These are phyloP conservation scores for Botrytis tulipae DNA, from an alignment of 2,329 filamentous ascomycete genomes.

Conservation along the genomic window DNA sequence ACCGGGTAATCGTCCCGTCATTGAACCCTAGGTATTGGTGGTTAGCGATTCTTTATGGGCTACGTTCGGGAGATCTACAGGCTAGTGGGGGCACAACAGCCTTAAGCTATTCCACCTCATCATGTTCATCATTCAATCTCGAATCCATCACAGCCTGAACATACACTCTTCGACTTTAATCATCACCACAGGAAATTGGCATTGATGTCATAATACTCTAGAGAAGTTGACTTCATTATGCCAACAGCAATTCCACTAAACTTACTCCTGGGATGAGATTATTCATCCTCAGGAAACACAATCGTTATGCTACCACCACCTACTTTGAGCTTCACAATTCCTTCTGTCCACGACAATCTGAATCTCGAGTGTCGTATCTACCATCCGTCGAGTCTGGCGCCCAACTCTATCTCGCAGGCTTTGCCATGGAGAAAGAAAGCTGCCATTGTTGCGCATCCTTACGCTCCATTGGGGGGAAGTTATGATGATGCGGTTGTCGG, in stretches of 20 bases:
- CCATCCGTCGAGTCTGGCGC: constrained; percentile 55
- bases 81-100: not conserved
- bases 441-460: constrained; percentile 82
- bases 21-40: not conserved
- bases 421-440: constrained; percentile 44
- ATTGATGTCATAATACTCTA: not conserved
- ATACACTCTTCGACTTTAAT: not conserved
- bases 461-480: constrained; percentile 80
- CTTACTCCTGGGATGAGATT: constrained; percentile 27
- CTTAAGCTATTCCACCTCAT: not conserved
- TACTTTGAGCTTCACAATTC: constrained; percentile 69
- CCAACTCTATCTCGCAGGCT: constrained; percentile 27
- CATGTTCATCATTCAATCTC: not conserved
- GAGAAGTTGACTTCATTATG: constrained; percentile 8
- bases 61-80: constrained; percentile 6
- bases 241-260: constrained; percentile 6
- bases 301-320: constrained; percentile 54
- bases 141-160: not conserved
- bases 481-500: constrained; percentile 80
- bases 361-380: constrained; percentile 81
- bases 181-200: not conserved
- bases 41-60: not conserved
- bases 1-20: not conserved
- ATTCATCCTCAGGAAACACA: constrained; percentile 16
- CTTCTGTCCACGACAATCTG: constrained; percentile 77